Base-by-base conservation (phyloP, 169 alveolate genomes). In the Eimeria acervulina region DNA sequence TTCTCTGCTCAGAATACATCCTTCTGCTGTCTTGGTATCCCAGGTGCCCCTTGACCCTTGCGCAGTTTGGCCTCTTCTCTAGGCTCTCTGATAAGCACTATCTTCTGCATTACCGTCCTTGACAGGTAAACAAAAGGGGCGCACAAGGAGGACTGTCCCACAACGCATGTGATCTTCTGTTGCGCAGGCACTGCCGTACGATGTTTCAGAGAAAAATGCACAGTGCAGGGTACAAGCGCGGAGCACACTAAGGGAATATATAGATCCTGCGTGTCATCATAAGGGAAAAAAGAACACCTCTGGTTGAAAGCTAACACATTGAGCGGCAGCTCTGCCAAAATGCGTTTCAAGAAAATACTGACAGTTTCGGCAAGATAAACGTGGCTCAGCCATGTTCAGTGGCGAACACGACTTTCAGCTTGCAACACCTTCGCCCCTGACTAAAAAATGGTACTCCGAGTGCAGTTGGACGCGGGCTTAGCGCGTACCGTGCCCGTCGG, bases 291-390 rank as follows among this genome's bases (percentile, higher is more conserved):
- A n/a, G 12, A 61, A 23, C 68, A 17, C 26, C 26, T 26, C 15
- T 19, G 38, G 2, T 66, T 28, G 21, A 19, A n/a, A n/a, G 21
- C 78, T 26, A 66, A 42, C 78, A 28, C 78, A 66, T 0, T 66
- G 78, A 31, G 42, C 42, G 23, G 78, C 78, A n/a, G 78, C 40
- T 66, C 44, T 28, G 78, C 78, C 78, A 31, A 66, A 66, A 66
- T 7, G 23, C 78, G 44, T 66, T 66, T 42, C 78, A 66, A 31
- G 78, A 8, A 40, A 36, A 72, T 33, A 19, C 61, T 31, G 61
- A 74, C 85, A 74, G 85, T 38, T 74, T 74, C 81, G 28, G 85
- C 85, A 72, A 31, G 83, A 72, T 36, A 72, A 12, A 72, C 51
- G 51, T 52, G 83, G 21, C 0, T 36, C 83, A 19, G 52, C 10